These are phyloP conservation scores for Onygenales sp. DNA, from an alignment of 2,329 filamentous ascomycete species.

Conservation along the genomic window DNA sequence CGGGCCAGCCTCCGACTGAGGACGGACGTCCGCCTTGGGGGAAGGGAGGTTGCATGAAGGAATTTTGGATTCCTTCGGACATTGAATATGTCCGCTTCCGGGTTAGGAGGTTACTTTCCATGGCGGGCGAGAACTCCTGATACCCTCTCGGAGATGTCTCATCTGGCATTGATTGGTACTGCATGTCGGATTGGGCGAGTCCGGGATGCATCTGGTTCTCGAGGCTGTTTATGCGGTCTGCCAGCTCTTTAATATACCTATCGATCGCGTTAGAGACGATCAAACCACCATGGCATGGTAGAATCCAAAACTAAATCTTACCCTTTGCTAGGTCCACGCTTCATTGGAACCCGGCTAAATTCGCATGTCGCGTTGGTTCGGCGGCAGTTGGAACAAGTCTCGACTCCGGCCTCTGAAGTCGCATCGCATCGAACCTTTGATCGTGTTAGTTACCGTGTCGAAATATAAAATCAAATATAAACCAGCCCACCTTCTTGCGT, in stretches of 20 bases:
- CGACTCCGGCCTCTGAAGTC: conserved; percentile 60
- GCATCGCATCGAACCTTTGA: conserved; percentile 71
- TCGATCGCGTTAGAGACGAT: neutral
- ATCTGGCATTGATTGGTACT: conserved; percentile 35
- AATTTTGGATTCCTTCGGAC: conserved; percentile 35
- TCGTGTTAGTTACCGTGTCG: conserved; percentile 13
- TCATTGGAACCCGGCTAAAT: conserved; percentile 81
- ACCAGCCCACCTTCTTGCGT: conserved; percentile 57
- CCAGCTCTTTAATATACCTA: conserved; percentile 85
- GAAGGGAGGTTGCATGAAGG: conserved; percentile 32
- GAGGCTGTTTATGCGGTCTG: conserved; percentile 71
- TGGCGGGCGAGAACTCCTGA: conserved; percentile 46
- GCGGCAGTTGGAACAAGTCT: conserved; percentile 72
- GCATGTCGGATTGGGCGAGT: conserved; percentile 24
- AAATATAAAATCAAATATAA: conserved; percentile 11
- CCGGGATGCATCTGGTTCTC: conserved; percentile 59
- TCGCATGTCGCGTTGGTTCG: conserved; percentile 67
- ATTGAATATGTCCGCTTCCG: conserved; percentile 43
- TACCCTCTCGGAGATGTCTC: conserved; percentile 32
- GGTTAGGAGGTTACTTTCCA: conserved; percentile 30
- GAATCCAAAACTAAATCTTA: conserved; percentile 24
- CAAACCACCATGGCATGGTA: no score
- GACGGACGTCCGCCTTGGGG: conserved; percentile 10
- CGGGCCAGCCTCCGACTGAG: conserved; percentile 18
- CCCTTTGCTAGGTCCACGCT: conserved; percentile 82